These are phyloP conservation scores for Talaromyces sp. DNA, from an alignment of 2,329 filamentous ascomycete genomes.

Conservation along the genomic window DNA sequence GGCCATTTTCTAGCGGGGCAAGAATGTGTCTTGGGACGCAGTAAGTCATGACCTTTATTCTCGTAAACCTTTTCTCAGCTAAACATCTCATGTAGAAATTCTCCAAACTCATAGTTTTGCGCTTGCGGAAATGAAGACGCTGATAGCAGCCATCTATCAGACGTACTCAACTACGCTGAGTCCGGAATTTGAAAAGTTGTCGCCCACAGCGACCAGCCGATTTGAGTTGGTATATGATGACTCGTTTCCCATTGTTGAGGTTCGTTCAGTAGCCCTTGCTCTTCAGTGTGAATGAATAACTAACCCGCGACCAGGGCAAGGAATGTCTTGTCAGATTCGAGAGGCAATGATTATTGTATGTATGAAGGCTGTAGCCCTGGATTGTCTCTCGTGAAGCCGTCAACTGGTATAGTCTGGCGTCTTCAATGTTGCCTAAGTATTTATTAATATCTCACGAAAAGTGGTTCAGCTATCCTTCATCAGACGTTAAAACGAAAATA, in stretches of 20 bases:
- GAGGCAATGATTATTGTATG: not conserved
- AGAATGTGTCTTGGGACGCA: conserved; percentile 3
- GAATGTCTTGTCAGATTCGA: not conserved
- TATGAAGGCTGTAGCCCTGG: too few species aligned
- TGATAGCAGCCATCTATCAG: conserved; percentile 1
- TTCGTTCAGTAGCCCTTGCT: not conserved
- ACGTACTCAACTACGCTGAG: not conserved
- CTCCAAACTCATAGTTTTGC: not conserved
- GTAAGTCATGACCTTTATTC: not conserved
- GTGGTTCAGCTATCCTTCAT: too few species aligned
- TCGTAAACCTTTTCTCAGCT: not conserved
- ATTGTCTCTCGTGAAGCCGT: too few species aligned
- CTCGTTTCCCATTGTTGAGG: not conserved
- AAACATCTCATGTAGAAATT: not conserved
- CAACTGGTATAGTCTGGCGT: too few species aligned
- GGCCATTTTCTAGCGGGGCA: conserved; percentile 2
- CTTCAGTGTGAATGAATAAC: not conserved
- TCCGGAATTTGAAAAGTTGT: not conserved
- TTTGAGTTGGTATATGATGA: conserved; percentile 5
- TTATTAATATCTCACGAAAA: too few species aligned
- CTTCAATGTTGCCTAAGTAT: too few species aligned
- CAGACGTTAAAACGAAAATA: too few species aligned
- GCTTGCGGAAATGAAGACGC: conserved; percentile 3
- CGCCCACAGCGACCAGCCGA: not conserved
- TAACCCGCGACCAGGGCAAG: not conserved